Conservation (phyloP, 345 rosid species). For the Raphanus sativus region DNA sequence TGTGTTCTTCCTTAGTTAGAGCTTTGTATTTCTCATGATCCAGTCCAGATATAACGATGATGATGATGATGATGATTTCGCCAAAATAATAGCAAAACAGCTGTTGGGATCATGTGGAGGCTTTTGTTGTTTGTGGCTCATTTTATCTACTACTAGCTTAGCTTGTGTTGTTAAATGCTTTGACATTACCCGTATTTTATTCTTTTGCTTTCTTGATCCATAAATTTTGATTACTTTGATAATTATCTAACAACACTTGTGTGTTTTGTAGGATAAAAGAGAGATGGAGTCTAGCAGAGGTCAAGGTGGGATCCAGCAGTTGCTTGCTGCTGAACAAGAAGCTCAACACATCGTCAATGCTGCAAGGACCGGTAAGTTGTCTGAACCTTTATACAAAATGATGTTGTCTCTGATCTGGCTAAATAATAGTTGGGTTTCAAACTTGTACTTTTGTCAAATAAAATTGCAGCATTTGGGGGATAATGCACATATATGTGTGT, state of each 20-base stretch:
- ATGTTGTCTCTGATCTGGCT: too few species aligned
- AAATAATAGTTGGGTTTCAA: too few species aligned
- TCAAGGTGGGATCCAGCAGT: constrained; percentile 82
- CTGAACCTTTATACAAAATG: not conserved
- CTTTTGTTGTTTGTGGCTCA: not conserved
- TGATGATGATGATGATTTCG: too few species aligned
- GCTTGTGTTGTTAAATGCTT: not conserved
- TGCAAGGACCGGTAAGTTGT: constrained; percentile 54
- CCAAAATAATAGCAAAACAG: too few species aligned
- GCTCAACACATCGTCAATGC: constrained; percentile 84
- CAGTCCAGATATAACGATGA: not conserved
- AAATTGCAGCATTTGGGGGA: not conserved
- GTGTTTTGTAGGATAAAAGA: constrained; percentile 19
- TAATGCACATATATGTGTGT: not conserved
- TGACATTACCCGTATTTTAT: too few species aligned
- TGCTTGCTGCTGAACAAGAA: constrained; percentile 92
- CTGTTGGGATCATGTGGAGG: not conserved
- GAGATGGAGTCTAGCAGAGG: constrained; percentile 67
- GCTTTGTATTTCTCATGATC: not conserved
- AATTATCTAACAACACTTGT: too few species aligned
- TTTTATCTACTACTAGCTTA: not conserved
- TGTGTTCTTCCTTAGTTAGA: not conserved
- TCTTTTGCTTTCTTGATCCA: too few species aligned
- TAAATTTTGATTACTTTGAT: too few species aligned
- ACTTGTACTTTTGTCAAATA: too few species aligned